A percentile compares a stretch with the other conserved stretches of the same genome.
phyloP scores from a whole-genome alignment of 495 filamentous ascomycete species.

The Aspergillus incahuasiensis region DNA sequence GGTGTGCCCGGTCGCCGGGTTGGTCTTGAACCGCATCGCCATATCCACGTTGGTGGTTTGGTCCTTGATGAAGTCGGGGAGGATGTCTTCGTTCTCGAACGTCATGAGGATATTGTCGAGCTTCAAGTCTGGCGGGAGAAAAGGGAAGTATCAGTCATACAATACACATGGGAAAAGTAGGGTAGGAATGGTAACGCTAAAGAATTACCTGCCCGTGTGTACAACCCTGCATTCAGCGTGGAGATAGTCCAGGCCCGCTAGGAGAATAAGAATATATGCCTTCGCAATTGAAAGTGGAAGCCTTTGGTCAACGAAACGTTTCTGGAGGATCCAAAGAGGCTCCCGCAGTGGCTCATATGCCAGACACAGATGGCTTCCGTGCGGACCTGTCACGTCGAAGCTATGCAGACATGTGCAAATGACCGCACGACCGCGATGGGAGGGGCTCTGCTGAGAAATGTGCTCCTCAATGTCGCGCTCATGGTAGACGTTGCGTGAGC shows the following conservation, averaged over 20 bases:
- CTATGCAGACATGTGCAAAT: constrained; percentile 8
- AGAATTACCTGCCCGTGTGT: constrained; percentile 18
- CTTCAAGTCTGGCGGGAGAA: constrained; percentile 28
- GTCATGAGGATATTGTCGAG: constrained; percentile 31
- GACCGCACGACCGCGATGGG: constrained; percentile 18
- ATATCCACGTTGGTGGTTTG: constrained; percentile 19
- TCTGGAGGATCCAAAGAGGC: constrained; percentile 21
- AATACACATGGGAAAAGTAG: neutral
- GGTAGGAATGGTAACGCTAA: too few relatives aligned
- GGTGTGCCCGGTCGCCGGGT: constrained; percentile 14
- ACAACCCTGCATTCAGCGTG: constrained; percentile 31
- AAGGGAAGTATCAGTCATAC: neutral
- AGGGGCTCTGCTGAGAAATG: constrained; percentile 16
- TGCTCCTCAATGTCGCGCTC: constrained; percentile 26
- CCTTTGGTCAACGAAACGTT: constrained; percentile 13
- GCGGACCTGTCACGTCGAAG: constrained; percentile 20
- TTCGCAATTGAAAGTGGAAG: constrained; percentile 22
- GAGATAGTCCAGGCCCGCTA: constrained; percentile 34
- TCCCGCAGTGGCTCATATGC: constrained; percentile 31
- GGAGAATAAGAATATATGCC: constrained; percentile 23
- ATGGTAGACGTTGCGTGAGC: constrained; percentile 13
- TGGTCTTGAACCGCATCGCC: constrained; percentile 25
- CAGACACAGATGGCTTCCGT: constrained; percentile 28
- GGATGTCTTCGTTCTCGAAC: constrained; percentile 27
- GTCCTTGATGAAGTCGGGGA: constrained; percentile 21